Conservation (phyloP, 1,284 basidiomycete species). For the Trichosporon coremiiforme region DNA sequence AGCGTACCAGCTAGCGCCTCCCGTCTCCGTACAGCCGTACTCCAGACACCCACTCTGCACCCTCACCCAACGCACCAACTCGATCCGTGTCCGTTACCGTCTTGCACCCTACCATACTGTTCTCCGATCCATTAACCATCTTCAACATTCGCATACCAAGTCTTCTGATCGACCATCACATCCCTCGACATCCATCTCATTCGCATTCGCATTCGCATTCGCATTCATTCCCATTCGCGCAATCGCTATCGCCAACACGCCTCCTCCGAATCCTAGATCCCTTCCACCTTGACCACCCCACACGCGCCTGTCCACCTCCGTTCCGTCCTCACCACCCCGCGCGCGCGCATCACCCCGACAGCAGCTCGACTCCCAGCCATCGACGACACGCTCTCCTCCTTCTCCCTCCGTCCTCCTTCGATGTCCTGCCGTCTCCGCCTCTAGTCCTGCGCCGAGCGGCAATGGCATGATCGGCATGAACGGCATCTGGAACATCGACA, state of each 20-base stretch:
- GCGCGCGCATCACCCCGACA: constrained; percentile 3
- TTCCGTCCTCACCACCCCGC: not conserved
- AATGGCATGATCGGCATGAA: constrained; percentile 19
- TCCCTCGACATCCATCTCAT: not conserved
- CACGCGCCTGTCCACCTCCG: constrained; percentile 3
- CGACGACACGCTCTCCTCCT: not conserved
- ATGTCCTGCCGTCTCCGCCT: constrained; percentile 13
- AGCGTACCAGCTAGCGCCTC: not conserved
- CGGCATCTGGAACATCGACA: constrained; percentile 17
- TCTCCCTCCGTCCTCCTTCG: constrained; percentile 11
- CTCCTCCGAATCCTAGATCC: not conserved
- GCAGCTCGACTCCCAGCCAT: not conserved
- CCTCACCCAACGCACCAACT: not conserved
- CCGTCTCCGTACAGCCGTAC: not conserved
- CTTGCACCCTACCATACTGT: not conserved
- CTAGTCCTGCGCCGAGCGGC: constrained; percentile 19
- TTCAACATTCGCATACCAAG: not conserved
- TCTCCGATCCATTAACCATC: constrained; percentile 1
- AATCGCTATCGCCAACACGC: not conserved
- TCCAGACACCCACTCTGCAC: not conserved
- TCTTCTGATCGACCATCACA: not conserved
- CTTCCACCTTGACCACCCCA: not conserved
- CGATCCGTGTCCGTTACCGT: not conserved
- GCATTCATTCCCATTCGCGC: not conserved
- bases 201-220: constrained; percentile 1